Conservation (phyloP, 345 rosid genomes). For the Orychophragmus violaceus region DNA sequence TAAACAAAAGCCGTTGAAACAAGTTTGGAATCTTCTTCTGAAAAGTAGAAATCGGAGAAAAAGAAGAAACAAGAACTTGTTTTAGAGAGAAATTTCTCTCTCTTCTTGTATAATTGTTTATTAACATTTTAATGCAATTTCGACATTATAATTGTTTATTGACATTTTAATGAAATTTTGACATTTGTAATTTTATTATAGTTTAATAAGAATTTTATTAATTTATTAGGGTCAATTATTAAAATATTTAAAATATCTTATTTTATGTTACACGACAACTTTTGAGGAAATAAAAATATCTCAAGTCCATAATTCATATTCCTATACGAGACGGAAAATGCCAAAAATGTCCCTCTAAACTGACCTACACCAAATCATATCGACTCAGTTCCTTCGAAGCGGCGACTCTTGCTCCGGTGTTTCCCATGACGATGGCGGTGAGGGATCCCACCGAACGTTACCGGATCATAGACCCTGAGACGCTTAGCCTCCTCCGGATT, state of each 20-base stretch:
- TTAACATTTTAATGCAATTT: too few relatives aligned
- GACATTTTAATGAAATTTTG: background rate
- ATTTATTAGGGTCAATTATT: background rate
- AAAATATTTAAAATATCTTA: background rate
- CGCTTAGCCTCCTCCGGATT: slow-evolving; percentile 52
- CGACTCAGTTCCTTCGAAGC: background rate
- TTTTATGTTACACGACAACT: background rate
- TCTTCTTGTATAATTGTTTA: too few relatives aligned
- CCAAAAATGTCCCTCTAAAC: slow-evolving; percentile 15
- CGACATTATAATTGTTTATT: background rate
- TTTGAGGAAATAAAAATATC: background rate
- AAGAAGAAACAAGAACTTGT: too few relatives aligned
- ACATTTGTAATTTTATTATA: background rate
- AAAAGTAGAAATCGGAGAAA: too few relatives aligned
- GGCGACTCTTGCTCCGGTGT: slow-evolving; percentile 29
- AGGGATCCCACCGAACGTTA: slow-evolving; percentile 62
- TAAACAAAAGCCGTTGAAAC: too few relatives aligned
- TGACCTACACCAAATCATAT: slow-evolving; percentile 18
- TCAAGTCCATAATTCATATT: slow-evolving; percentile 3
- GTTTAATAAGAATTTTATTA: background rate
- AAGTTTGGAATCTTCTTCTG: too few relatives aligned
- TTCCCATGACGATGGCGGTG: slow-evolving; percentile 37
- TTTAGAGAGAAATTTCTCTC: too few relatives aligned
- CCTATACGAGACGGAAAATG: slow-evolving; percentile 19
- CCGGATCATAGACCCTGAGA: slow-evolving; percentile 61